Base-by-base conservation (phyloP, 108 stramenopile genomes). In the Cyclotella atomus region DNA sequence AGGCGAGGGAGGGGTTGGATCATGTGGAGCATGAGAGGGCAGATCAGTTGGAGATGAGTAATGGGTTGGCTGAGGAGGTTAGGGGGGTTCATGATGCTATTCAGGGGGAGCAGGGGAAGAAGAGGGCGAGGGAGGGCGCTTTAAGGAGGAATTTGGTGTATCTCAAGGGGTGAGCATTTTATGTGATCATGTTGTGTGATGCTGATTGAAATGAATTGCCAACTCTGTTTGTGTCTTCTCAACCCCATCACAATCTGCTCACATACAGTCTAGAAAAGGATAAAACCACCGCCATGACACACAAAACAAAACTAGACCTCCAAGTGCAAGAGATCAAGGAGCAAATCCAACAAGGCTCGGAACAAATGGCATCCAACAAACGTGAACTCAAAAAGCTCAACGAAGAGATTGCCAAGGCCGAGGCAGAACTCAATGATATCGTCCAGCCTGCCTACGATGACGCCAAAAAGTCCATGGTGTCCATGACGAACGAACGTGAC, bases 11-110 rank as follows among this genome's bases (percentile, higher is more conserved):
- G 27, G 65, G 75, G 5, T 75, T 98, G 28, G 91, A 95, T 71
- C 78, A 84, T 17, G 81, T 97, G 20, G 98, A 97, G 71, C 81
- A 87, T 54, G 81, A 83, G 36, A 86, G 96, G 33, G 60, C 70
- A 2, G 72, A 89, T 27, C 89, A 91, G 46, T 60, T 85, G 32
- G 83, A 89, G 54, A 73, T 66, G 30, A 62, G 88, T 34, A 73
- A 65, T 21, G 55, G 75, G 19, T 61, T 90, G 46, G 83, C 93
- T 59, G 93, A 94, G 64, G 72, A 84, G 21, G 83, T 78, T 27
- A 85, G 86, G 53, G 55, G 50, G 25, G 84, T 87, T 44, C 88
- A 92, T 41, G 88, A 95, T 47, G 59, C 77, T 17, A 94, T 94
- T 71, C 70, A 84, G 46, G 77, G 77, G 38, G 81, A 83, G 21